phyloP scores from a whole-genome alignment of 257 asterid species.

The Solanum chilense region DNA sequence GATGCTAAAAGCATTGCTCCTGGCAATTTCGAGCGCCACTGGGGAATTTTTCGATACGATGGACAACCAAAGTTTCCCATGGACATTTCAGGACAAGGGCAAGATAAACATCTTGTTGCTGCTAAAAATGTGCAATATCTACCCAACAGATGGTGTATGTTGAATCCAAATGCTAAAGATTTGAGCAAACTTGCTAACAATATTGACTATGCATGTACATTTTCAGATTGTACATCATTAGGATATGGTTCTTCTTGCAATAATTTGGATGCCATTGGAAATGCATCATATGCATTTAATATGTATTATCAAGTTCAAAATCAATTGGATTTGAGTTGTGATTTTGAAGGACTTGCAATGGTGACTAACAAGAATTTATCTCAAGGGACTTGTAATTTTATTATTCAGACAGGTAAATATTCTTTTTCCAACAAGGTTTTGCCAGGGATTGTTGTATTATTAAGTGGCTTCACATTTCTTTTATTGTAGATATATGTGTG shows the following conservation, averaged over 20 bases:
- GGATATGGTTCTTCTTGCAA: slow-evolving; percentile 36
- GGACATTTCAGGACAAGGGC: slow-evolving; percentile 30
- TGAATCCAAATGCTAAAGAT: slow-evolving; percentile 21
- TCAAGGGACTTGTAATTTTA: slow-evolving; percentile 28
- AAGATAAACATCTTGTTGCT: slow-evolving; percentile 17
- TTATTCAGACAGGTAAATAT: slow-evolving; percentile 15
- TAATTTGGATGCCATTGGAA: slow-evolving; percentile 22
- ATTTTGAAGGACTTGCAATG: slow-evolving; percentile 29
- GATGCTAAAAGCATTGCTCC: slow-evolving; percentile 28
- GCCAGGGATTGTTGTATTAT: neutral
- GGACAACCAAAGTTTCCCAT: slow-evolving; percentile 36
- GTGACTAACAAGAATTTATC: slow-evolving; percentile 27
- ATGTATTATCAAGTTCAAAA: slow-evolving; percentile 25
- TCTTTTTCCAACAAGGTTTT: slow-evolving; percentile 10
- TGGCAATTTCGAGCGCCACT: slow-evolving; percentile 32
- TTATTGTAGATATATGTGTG: neutral
- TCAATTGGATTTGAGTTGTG: slow-evolving; percentile 23
- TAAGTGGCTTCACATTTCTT: neutral
- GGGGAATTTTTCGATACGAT: slow-evolving; percentile 35
- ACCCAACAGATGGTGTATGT: slow-evolving; percentile 23
- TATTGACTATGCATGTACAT: slow-evolving; percentile 27
- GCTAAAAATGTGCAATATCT: slow-evolving; percentile 25
- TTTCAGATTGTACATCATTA: slow-evolving; percentile 29
- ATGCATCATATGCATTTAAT: slow-evolving; percentile 32
- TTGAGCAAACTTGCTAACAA: slow-evolving; percentile 24